phyloP scores from a whole-genome alignment of 2,329 filamentous ascomycete species.

The Diaporthe ilicicola region DNA sequence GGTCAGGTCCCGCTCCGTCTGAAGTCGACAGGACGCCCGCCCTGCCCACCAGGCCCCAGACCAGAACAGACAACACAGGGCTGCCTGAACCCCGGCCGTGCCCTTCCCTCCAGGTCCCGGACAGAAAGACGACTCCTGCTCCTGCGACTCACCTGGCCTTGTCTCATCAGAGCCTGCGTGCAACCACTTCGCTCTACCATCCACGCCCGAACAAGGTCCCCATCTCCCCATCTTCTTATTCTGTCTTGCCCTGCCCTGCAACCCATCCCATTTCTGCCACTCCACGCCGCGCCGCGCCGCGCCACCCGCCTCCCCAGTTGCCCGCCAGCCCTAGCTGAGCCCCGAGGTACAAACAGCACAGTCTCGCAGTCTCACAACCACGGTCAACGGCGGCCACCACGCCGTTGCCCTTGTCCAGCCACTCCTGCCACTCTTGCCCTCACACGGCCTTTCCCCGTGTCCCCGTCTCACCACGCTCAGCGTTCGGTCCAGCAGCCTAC shows the following conservation, averaged over 20 bases:
- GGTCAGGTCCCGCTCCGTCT: background rate
- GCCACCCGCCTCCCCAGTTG: conserved; percentile 3
- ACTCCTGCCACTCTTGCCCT: conserved; percentile 1
- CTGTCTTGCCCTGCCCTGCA: conserved; percentile 1
- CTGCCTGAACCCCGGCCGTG: background rate
- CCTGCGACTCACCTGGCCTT: background rate
- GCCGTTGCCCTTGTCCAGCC: background rate
- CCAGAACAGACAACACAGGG: background rate
- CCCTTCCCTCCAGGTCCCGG: background rate
- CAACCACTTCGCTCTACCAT: background rate
- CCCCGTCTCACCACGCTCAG: conserved; percentile 1
- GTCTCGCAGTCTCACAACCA: background rate
- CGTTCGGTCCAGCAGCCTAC: background rate
- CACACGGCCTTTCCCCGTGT: background rate
- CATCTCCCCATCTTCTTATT: background rate
- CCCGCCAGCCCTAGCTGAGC: background rate
- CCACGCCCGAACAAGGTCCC: conserved; percentile 3
- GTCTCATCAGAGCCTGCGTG: background rate
- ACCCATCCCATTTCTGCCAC: conserved; percentile 27
- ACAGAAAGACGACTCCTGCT: background rate
- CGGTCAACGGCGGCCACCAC: conserved; percentile 3
- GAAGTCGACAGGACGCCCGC: background rate
- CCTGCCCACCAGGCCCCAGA: background rate
- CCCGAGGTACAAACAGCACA: conserved; percentile 16
- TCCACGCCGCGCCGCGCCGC: conserved; percentile 20